Evolutionary conservation across 2,329 filamentous ascomycete species (phyloP), one percentile per base, ranked within the genome.

Genomic region (Colletotrichum sp.): DNA sequence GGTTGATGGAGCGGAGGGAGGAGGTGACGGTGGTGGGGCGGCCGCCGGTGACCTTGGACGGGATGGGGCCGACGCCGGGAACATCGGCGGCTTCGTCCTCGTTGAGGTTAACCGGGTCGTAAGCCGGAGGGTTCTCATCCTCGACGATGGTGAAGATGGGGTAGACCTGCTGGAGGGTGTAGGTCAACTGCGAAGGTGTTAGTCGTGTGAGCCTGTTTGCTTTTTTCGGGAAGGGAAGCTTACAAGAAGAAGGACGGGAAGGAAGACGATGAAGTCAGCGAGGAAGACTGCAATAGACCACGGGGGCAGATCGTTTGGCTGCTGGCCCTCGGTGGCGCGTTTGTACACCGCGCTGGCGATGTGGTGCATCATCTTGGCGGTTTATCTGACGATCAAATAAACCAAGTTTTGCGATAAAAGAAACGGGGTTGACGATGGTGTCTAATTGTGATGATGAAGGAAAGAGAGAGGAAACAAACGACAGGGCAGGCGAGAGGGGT

Each of bases 121-220:
- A 92, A 32, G 87, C 86, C 7, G 90, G 89, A 66, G 90, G 88
- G 44, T 87, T 87, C 68, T 91, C 89, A 83, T 92, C 89, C 80
- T 92, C 90, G 79, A 92, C 83, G 77, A 91, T 91, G 82, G 90
- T 89, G 76, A 92, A 87, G 71, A 89, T 87, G 60, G 90, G 87
- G 80, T 88, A 90, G 80, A 92, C 81, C 72, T 84, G 83, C 69
- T 85, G 81, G 66, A 92, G 81, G 12, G 89, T 89, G 84, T 92
- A 92, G 71, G 82, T 79, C 77, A 88, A 78, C 89, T 91, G 68
- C n/a, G 55, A 5, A 13, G 6, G 8, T 16, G 72, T 62, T 69
- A 64, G 72, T 32, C 16, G n/a, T 2, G 55, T 44, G 18, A 24
- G 24, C 39, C 65, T 28, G 7, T n/a, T 28, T 15, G 36, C 13